phyloP scores from a whole-genome alignment of 768 basidiomycete genomes.

The Paxillus rubicundulus region DNA sequence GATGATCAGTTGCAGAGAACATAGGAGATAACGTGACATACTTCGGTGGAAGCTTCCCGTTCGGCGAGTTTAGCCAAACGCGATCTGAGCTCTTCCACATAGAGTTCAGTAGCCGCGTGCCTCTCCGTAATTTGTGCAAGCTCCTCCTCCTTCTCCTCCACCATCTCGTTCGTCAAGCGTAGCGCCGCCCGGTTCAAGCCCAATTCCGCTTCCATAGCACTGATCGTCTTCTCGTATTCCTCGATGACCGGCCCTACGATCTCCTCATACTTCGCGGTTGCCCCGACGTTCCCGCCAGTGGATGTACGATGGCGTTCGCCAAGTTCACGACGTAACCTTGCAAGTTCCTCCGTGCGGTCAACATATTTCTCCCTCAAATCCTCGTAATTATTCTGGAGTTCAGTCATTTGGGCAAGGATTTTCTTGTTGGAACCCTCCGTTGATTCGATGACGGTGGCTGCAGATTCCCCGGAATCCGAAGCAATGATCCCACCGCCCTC shows the following conservation, averaged over 20 bases:
- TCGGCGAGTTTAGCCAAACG: slow-evolving; percentile 82
- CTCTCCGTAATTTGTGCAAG: slow-evolving; percentile 61
- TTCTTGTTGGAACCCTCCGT: slow-evolving; percentile 69
- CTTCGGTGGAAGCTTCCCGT: slow-evolving; percentile 90
- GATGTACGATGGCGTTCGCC: slow-evolving; percentile 69
- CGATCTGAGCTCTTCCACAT: slow-evolving; percentile 81
- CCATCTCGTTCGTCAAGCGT: slow-evolving; percentile 87
- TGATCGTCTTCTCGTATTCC: slow-evolving; percentile 97
- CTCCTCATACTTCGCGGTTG: slow-evolving; percentile 81
- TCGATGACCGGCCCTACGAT: slow-evolving; percentile 97
- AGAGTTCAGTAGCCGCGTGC: slow-evolving; percentile 76
- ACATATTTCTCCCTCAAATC: slow-evolving; percentile 81
- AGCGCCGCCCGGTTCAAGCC: slow-evolving; percentile 84
- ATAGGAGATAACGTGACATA: slow-evolving; percentile 32
- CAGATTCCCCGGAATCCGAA: slow-evolving; percentile 28
- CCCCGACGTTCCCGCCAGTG: slow-evolving; percentile 57
- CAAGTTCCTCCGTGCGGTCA: slow-evolving; percentile 86
- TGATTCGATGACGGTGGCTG: slow-evolving; percentile 30
- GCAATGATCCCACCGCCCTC: slow-evolving; percentile 47
- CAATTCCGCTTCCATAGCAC: slow-evolving; percentile 90
- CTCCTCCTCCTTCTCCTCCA: slow-evolving; percentile 89
- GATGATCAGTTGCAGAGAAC: neutral
- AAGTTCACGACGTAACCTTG: slow-evolving; percentile 72
- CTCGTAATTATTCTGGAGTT: slow-evolving; percentile 84
- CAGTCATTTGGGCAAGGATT: slow-evolving; percentile 75